A percentile compares a stretch with the other conserved stretches of the same genome.
phyloP scores from a whole-genome alignment of 2,329 filamentous ascomycete species.

The Ilyonectria destructans region DNA sequence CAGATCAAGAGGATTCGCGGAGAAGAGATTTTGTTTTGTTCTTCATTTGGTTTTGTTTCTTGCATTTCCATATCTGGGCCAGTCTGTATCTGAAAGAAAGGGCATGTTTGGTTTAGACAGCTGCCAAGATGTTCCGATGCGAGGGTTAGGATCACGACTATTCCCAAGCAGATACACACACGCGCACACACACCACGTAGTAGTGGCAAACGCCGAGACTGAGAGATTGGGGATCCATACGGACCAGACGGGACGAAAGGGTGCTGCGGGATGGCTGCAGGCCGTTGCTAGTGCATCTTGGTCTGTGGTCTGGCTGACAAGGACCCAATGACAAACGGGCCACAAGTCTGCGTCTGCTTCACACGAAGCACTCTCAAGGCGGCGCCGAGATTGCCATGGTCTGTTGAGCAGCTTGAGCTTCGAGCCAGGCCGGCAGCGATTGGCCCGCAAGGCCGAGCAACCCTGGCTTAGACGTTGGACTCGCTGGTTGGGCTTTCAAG shows the following conservation, averaged over 20 bases:
- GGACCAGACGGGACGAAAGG: background rate
- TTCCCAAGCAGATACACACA: no score
- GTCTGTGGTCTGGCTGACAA: background rate
- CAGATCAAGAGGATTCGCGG: constrained; percentile 3
- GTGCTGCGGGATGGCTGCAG: background rate
- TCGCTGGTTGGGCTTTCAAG: constrained; percentile 9
- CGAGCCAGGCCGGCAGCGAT: constrained; percentile 13
- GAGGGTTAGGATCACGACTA: background rate
- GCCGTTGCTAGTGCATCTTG: background rate
- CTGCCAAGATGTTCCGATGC: background rate
- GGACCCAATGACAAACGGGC: background rate
- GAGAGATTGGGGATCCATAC: constrained; percentile 1
- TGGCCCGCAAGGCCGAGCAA: background rate
- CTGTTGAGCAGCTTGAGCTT: constrained; percentile 8
- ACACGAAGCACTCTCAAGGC: background rate
- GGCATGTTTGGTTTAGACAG: constrained; percentile 5
- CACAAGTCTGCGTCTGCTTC: background rate
- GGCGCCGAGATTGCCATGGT: constrained; percentile 14
- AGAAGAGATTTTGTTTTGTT: constrained; percentile 10
- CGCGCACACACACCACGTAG: no score
- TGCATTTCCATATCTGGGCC: background rate
- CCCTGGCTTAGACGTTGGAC: constrained; percentile 23
- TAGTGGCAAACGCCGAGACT: background rate
- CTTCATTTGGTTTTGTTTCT: constrained; percentile 14
- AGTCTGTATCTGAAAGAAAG: background rate